Percentiles rank a stretch among this genome's conserved stretches.
Evolutionary conservation across 495 filamentous ascomycete genomes (phyloP).

Genomic region (Penicillium chermesinum): DNA sequence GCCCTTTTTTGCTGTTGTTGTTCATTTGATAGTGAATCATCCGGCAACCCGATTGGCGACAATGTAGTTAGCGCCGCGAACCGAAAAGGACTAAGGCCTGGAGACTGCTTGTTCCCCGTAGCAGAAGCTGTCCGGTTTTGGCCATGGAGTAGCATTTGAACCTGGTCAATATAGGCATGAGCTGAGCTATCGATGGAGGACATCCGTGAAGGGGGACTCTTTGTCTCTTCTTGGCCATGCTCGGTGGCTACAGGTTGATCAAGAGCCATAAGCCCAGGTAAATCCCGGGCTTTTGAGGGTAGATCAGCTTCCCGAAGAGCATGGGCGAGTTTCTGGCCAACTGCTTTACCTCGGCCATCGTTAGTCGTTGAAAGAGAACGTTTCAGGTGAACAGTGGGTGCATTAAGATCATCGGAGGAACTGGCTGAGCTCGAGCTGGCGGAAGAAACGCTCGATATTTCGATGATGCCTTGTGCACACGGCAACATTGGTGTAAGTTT

Average conservation of each 20-base stretch:
- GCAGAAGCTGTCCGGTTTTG: too few species aligned
- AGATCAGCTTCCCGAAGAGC: slow-evolving; percentile 15
- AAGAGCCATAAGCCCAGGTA: not conserved
- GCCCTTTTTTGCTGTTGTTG: too few species aligned
- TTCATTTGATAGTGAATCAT: too few species aligned
- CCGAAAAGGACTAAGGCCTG: too few species aligned
- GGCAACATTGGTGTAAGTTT: not conserved
- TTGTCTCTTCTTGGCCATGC: not conserved
- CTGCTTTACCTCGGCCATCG: slow-evolving; percentile 23
- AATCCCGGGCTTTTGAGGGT: not conserved
- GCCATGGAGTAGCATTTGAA: too few species aligned
- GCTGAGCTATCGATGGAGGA: not conserved
- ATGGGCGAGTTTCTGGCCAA: slow-evolving; percentile 26
- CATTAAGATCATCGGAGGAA: not conserved
- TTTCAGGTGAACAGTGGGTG: not conserved
- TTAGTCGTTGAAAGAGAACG: not conserved
- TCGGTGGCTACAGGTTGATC: not conserved
- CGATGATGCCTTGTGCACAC: not conserved
- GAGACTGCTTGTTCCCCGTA: too few species aligned
- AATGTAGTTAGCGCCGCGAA: too few species aligned
- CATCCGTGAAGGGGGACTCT: not conserved
- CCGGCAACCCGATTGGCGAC: too few species aligned
- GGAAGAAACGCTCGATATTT: slow-evolving; percentile 10
- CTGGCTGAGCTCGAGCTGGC: not conserved
- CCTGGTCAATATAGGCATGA: too few species aligned